Evolutionary conservation across 257 asterid genomes (phyloP).

Genomic region (Paraleonurus japonicus): DNA sequence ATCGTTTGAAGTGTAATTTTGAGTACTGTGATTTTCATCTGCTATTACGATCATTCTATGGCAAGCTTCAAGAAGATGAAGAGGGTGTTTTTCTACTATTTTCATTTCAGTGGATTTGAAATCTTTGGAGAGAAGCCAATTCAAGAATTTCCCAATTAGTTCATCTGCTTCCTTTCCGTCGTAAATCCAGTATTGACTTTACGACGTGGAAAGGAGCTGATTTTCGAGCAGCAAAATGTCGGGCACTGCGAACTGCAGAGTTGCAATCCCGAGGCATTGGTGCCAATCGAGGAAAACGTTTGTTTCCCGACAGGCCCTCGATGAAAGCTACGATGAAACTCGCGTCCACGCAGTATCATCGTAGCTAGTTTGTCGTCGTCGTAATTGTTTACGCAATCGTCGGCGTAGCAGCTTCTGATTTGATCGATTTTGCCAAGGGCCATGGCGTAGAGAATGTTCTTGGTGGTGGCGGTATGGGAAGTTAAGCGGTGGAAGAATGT

Average conservation of each 20-base stretch:
- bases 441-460: neutral
- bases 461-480: neutral
- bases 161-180: neutral
- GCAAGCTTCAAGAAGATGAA: conserved; percentile 26
- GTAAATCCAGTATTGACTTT: neutral
- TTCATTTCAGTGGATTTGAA: neutral
- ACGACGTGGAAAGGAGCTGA: neutral
- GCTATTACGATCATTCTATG: neutral
- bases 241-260: neutral
- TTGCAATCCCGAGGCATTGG: conserved; percentile 10
- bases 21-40: neutral
- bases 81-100: neutral
- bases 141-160: neutral
- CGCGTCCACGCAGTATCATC: conserved; percentile 21
- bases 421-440: neutral
- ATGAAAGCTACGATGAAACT: conserved; percentile 7
- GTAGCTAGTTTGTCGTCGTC: neutral
- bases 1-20: neutral
- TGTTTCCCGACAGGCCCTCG: neutral
- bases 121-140: conserved; percentile 11
- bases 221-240: conserved; percentile 20
- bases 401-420: conserved; percentile 5
- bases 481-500: conserved; percentile 2
- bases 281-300: conserved; percentile 11
- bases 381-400: neutral